A percentile compares a stretch with the other conserved stretches of the same genome.
Evolutionary conservation across 1,139 yeast species (phyloP).

Genomic region (Hansenula anomala): DNA sequence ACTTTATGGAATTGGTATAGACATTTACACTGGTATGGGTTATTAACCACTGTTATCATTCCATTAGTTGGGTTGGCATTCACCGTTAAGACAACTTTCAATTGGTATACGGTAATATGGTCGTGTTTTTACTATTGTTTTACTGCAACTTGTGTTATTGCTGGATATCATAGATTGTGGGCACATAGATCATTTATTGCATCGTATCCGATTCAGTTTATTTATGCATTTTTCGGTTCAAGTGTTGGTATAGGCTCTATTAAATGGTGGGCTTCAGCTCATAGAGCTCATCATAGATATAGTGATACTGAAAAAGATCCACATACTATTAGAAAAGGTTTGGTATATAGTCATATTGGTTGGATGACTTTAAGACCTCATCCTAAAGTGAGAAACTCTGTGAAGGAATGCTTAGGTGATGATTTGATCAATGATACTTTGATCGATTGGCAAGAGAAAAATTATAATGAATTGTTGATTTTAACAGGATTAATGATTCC

Average conservation of each 20-base stretch:
- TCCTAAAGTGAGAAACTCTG: conserved; percentile 29
- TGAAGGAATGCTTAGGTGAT: conserved; percentile 31
- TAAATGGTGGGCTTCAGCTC: conserved; percentile 60
- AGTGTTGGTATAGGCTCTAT: conserved; percentile 61
- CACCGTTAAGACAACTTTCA: conserved; percentile 34
- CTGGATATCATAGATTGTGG: conserved; percentile 64
- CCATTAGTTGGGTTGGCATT: conserved; percentile 24
- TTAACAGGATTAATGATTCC: conserved; percentile 49
- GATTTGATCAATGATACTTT: conserved; percentile 32
- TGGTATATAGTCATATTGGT: conserved; percentile 58
- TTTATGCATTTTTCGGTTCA: conserved; percentile 50
- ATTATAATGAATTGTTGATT: conserved; percentile 40
- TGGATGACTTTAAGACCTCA: conserved; percentile 59
- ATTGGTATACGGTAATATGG: conserved; percentile 41
- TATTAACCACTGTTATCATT: conserved; percentile 21
- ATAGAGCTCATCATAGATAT: conserved; percentile 68
- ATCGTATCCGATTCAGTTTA: conserved; percentile 32
- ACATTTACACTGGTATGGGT: conserved; percentile 30
- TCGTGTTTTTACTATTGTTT: conserved; percentile 34
- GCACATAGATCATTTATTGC: conserved; percentile 53
- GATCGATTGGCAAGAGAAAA: conserved; percentile 54
- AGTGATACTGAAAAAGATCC: conserved; percentile 68
- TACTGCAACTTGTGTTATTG: conserved; percentile 40
- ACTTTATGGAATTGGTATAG: conserved; percentile 32
- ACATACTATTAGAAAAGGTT: conserved; percentile 51